phyloP scores from a whole-genome alignment of 2,329 filamentous ascomycete species.

The Seiridium cupressi region DNA sequence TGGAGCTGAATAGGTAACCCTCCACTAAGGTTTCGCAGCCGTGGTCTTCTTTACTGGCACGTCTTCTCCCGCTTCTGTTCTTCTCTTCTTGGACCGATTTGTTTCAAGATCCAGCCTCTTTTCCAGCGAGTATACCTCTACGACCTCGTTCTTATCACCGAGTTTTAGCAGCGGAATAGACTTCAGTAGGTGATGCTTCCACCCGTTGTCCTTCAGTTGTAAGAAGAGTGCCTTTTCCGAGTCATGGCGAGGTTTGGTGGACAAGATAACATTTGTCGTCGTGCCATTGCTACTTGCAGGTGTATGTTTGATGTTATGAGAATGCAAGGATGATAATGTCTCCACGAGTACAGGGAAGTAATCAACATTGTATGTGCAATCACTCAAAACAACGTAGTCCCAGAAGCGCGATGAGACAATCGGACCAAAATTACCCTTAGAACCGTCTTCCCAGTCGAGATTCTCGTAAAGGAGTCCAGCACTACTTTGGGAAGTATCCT shows the following conservation, averaged over 20 bases:
- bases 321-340: constrained; percentile 50
- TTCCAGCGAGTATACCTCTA: constrained; percentile 53
- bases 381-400: constrained; percentile 55
- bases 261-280: constrained; percentile 41
- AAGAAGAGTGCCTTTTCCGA: constrained; percentile 50
- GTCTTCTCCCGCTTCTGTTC: not conserved
- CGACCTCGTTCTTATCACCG: constrained; percentile 39
- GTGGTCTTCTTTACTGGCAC: too few relatives aligned
- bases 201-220: constrained; percentile 43
- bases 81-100: not conserved
- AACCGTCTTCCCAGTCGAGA: constrained; percentile 56
- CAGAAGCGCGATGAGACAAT: constrained; percentile 38
- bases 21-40: too few relatives aligned
- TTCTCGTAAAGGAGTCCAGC: constrained; percentile 46
- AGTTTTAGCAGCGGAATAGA: constrained; percentile 45
- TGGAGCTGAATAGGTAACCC: too few relatives aligned
- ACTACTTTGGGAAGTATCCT: not conserved
- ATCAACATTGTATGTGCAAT: constrained; percentile 62
- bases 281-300: constrained; percentile 5
- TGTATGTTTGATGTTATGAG: constrained; percentile 26
- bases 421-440: constrained; percentile 40
- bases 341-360: constrained; percentile 51
- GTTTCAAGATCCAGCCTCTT: constrained; percentile 20
- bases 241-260: constrained; percentile 55
- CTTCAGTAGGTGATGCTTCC: constrained; percentile 40